phyloP scores from a whole-genome alignment of 345 rosid species.

The Brassica juncea region DNA sequence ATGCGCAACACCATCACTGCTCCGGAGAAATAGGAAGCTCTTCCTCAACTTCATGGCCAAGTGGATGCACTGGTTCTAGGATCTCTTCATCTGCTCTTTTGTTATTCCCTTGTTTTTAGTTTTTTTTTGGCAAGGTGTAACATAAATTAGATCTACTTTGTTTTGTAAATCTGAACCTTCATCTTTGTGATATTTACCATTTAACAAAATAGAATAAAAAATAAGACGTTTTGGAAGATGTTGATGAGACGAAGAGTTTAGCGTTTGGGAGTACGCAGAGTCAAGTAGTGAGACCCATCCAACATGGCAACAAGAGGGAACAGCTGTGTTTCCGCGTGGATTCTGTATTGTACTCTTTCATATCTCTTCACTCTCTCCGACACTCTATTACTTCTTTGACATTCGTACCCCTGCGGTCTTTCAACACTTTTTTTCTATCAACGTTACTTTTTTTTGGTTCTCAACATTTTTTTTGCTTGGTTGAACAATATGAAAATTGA shows the following conservation, averaged over 20 bases:
- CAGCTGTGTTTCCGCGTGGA: slow-evolving; percentile 45
- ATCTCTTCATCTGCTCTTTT: no score
- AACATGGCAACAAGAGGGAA: slow-evolving; percentile 39
- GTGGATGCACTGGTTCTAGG: no score
- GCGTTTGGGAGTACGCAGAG: background rate
- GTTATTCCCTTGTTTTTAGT: no score
- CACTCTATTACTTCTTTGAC: background rate
- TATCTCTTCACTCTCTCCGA: background rate
- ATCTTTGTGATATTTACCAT: no score
- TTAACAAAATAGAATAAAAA: no score
- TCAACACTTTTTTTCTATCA: background rate
- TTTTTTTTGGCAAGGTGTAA: no score
- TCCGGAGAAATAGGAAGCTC: no score
- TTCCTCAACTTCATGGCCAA: no score
- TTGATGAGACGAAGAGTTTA: background rate
- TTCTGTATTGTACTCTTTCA: slow-evolving; percentile 18
- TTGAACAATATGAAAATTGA: background rate
- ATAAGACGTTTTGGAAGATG: background rate
- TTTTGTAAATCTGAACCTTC: no score
- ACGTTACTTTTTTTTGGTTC: no score
- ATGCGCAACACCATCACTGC: no score
- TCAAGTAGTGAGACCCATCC: slow-evolving; percentile 11
- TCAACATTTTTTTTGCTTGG: background rate
- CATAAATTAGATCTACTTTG: no score
- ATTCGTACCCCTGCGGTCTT: slow-evolving; percentile 20